Conservation (phyloP, 805 yeast species). For the Debaryomyces prosopidis region DNA sequence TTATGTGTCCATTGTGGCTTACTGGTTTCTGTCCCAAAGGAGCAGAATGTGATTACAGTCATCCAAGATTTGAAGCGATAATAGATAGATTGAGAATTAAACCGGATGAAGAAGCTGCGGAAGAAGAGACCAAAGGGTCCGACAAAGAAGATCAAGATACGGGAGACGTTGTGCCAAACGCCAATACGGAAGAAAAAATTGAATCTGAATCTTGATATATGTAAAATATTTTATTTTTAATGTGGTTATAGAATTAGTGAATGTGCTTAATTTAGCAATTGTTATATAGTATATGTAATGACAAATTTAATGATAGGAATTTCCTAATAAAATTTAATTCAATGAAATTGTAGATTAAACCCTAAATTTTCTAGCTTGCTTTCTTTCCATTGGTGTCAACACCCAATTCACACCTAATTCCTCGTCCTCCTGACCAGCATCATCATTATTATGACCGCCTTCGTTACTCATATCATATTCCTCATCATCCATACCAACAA, state of each 20-base stretch:
- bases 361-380: constrained; percentile 58
- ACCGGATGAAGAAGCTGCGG: constrained; percentile 36
- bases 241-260: neutral
- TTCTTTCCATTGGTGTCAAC: constrained; percentile 73
- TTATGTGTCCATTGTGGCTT: constrained; percentile 74
- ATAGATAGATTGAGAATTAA: constrained; percentile 42
- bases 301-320: neutral
- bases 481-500: constrained; percentile 78
- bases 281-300: neutral
- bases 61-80: constrained; percentile 71
- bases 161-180: constrained; percentile 4
- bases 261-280: neutral
- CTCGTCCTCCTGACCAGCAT: constrained; percentile 31
- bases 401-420: constrained; percentile 61
- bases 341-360: constrained; percentile 29
- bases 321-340: too few relatives aligned
- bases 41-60: constrained; percentile 72
- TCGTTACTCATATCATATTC: constrained; percentile 41
- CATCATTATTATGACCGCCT: constrained; percentile 40
- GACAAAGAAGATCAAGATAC: neutral
- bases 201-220: neutral
- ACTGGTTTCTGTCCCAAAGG: constrained; percentile 96
- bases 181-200: constrained; percentile 2
- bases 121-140: constrained; percentile 5
- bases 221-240: neutral